Conservation (phyloP, 352 stramenopile genomes). For the Globisporangium splendens region DNA sequence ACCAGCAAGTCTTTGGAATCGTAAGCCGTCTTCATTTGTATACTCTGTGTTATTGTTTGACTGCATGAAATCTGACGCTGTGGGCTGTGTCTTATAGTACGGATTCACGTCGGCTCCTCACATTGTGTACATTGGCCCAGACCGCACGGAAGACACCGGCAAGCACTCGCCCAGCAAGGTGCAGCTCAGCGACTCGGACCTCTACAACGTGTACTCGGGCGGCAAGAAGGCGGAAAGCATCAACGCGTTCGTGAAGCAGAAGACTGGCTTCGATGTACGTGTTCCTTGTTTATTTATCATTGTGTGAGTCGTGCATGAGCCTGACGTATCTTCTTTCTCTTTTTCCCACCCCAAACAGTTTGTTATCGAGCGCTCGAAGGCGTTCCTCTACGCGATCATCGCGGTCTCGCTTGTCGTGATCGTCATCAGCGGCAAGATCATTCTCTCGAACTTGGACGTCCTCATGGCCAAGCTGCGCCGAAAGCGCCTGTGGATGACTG, state of each 20-base stretch:
- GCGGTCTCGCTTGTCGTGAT: slow-evolving; percentile 26
- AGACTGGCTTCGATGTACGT: slow-evolving; percentile 78
- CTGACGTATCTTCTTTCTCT: not conserved
- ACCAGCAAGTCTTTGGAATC: slow-evolving; percentile 63
- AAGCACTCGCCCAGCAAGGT: slow-evolving; percentile 49
- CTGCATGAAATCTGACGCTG: not conserved
- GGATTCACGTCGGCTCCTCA: slow-evolving; percentile 79
- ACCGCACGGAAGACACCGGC: slow-evolving; percentile 48
- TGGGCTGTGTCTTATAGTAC: slow-evolving; percentile 27
- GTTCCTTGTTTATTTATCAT: no score
- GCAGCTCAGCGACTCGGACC: slow-evolving; percentile 42
- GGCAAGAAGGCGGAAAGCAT: slow-evolving; percentile 72
- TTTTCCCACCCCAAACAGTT: slow-evolving; percentile 22
- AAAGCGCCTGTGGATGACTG: slow-evolving; percentile 85
- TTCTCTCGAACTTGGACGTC: slow-evolving; percentile 65
- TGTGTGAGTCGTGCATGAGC: no score
- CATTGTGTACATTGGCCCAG: slow-evolving; percentile 68
- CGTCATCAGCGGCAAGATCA: slow-evolving; percentile 46
- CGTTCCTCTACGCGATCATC: slow-evolving; percentile 50
- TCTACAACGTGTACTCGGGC: slow-evolving; percentile 80
- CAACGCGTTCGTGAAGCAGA: slow-evolving; percentile 69
- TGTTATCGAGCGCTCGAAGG: slow-evolving; percentile 67
- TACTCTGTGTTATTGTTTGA: not conserved
- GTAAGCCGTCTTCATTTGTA: slow-evolving; percentile 17
- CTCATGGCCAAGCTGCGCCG: slow-evolving; percentile 68